Base-by-base conservation (phyloP, 257 asterid species). In the Gardenia jasminoides region DNA sequence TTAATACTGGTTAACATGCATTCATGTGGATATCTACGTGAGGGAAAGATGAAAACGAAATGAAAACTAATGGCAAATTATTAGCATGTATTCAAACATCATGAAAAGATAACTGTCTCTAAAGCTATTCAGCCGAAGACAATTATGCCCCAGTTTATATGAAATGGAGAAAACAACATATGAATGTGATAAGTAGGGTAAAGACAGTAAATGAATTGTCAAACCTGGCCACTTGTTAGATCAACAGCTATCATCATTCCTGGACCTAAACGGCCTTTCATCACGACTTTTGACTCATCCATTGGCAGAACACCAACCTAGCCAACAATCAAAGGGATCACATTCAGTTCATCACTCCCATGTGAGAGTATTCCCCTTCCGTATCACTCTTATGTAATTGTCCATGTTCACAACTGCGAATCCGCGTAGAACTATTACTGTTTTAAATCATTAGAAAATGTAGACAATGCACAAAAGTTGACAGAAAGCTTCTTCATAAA, bases 191-290 rank as follows among this genome's bases (percentile, higher is more conserved):
- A 39, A 62, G 22, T 58, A 36, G 72, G 72, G n/a, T 4, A 66
- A 76, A 65, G 54, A 43, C 65, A 46, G 36, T 5, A 72, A 1
- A 19, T 36, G 26, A 58, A 30, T 24, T 58, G 11, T 75, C 88
- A 80, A 81, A 96, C 99, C 99, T 96, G 97, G 62, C 99, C 99
- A 79, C 87, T 92, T 26, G 33, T 46, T 76, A 96, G 89, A 86
- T 96, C 99, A 71, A 92, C 99, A 65, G 97, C 74, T 80, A 96
- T 96, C 99, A 96, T 96, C 99, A 96, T 96, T 84, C 99, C 99
- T 74, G 99, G 99, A 82, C 99, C 99, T 82, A 96, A 84, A 75
- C 99, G 98, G 67, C 99, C 99, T 90, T 96, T 96, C 97, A 89
- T 92, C 77, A 90, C 80, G 76, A 96, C 91, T 87, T 96, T 93